Percentiles rank a stretch among this genome's conserved stretches.
phyloP scores from a whole-genome alignment of 2,329 filamentous ascomycete genomes.

The Zymoseptoria pseudotritici region DNA sequence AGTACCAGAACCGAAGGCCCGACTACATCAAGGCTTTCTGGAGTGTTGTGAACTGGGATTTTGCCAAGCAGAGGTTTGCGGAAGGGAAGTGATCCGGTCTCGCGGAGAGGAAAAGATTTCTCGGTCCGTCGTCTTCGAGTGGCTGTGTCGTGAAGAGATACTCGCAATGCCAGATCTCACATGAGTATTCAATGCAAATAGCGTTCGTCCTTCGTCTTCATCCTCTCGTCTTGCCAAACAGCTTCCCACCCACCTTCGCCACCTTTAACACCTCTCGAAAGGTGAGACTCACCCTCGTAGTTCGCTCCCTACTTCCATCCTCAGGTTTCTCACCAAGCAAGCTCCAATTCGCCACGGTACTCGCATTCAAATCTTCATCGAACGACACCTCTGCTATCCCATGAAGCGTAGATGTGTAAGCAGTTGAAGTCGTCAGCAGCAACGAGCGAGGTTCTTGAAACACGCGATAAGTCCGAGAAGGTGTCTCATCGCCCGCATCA shows the following conservation, averaged over 20 bases:
- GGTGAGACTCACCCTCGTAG: constrained; percentile 64
- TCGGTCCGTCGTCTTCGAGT: not conserved
- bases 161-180: no score
- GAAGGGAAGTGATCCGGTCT: constrained; percentile 9
- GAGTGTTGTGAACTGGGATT: constrained; percentile 70
- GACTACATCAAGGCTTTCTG: constrained; percentile 70
- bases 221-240: constrained; percentile 44
- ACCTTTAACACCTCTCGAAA: constrained; percentile 84
- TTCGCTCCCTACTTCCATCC: constrained; percentile 51
- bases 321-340: constrained; percentile 43
- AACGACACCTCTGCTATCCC: constrained; percentile 59
- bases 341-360: constrained; percentile 61
- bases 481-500: constrained; percentile 43
- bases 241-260: constrained; percentile 61
- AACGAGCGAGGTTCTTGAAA: constrained; percentile 78
- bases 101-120: not conserved
- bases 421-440: constrained; percentile 59
- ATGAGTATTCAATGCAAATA: not conserved
- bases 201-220: not conserved
- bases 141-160: no score
- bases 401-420: constrained; percentile 67
- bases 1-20: constrained; percentile 71
- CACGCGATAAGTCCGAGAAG: constrained; percentile 47
- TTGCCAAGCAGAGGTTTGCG: constrained; percentile 16
- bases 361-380: constrained; percentile 57